Conservation (phyloP, 257 asterid genomes). For the Apocynum venetum region DNA sequence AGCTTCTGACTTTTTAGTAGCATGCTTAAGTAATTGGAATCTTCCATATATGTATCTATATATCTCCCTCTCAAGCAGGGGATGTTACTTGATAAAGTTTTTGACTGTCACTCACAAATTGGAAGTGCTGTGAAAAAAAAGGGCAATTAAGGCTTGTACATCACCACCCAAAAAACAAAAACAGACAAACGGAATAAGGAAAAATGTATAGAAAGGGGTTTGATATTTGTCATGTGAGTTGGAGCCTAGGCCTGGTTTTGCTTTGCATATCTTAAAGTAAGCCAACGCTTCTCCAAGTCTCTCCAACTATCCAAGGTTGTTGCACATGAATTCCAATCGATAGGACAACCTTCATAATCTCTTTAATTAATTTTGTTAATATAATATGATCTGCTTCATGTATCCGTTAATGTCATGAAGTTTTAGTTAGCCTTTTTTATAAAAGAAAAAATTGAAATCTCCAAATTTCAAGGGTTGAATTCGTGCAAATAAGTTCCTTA, state of each 20-base stretch:
- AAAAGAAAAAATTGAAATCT: too few relatives aligned
- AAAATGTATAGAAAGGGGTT: not conserved
- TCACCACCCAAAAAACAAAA: not conserved
- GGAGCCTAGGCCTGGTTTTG: not conserved
- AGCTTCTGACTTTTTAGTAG: not conserved
- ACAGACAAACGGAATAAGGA: not conserved
- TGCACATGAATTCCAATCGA: not conserved
- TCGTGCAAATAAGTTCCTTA: too few relatives aligned
- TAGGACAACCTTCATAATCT: not conserved
- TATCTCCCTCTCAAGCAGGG: not conserved
- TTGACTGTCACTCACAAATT: not conserved
- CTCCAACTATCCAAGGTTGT: not conserved
- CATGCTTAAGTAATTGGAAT: not conserved
- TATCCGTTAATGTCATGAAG: too few relatives aligned
- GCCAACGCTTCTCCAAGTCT: not conserved
- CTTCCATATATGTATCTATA: not conserved
- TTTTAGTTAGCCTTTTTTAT: too few relatives aligned
- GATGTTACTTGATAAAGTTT: not conserved
- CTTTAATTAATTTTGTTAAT: too few relatives aligned
- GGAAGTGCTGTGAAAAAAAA: not conserved
- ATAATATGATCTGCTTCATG: too few relatives aligned
- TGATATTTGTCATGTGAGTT: not conserved
- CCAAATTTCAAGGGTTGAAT: too few relatives aligned
- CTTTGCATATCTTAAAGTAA: not conserved
- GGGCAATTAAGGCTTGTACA: not conserved